Evolutionary conservation across 1,284 basidiomycete species (phyloP), one percentile per base, ranked within the genome.

Genomic region (Ceratobasidium papillatum): DNA sequence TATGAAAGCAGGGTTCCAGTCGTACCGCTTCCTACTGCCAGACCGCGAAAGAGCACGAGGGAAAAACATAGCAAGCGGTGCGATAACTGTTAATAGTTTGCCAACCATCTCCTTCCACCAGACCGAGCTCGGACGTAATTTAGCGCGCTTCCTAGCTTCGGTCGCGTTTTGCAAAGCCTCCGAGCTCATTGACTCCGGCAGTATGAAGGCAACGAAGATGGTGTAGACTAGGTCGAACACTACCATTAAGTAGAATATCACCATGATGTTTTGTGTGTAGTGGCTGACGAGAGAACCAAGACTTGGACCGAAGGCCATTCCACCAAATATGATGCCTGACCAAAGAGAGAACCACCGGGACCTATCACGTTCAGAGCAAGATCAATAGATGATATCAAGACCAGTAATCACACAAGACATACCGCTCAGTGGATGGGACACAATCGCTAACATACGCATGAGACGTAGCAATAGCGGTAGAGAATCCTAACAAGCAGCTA

Each of bases 171-270:
- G 65, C 61, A 49, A 74, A 3, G 75, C 68, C 17, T 72, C 77
- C 27, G 56, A 61, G 22, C 88, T 84, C n/a, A 95, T 85, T 0
- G 93, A 93, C 81, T 96, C 94, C 0, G 94, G 94, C 43, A 95
- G 81, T 76, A 93, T 43, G 76, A 90, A 82, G 81, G 88, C 86
- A 41, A 89, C 80, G 61, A 89, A 79, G 30, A 87, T 63, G 1
- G 86, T 81, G 78, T 87, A 90, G 45, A 88, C 5, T 25, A 84
- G 25, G 75, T 91, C 89, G 1, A 86, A 76, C 22, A 78, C 74
- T 8, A 84, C 79, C 4, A 90, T 86, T 73, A 90, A 78, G 80
- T 93, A 95, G 84, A 95, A 95, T 22, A 92, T 89, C 0, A 87
- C 87, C 71, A 95, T 82, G 14, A 89, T 81, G 56, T 85, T 80